Evolutionary conservation across 1,284 basidiomycete genomes (phyloP), one percentile per base, ranked within the genome.

Genomic region (Hemileia vastatrix): DNA sequence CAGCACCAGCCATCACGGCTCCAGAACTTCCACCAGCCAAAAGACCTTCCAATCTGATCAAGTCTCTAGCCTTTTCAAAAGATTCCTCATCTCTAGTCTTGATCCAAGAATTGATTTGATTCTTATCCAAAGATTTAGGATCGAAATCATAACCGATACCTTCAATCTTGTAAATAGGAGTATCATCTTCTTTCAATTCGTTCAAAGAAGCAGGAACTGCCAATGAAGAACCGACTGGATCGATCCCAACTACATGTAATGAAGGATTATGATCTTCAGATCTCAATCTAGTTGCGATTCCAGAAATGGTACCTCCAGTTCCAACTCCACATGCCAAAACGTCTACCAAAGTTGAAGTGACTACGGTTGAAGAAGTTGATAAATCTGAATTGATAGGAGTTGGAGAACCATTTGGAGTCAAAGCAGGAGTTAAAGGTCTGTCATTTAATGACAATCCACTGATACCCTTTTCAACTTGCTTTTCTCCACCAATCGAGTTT

Each of bases 81-180:
- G 91, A 81, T 57, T 90, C 86, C 4, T 84, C 80, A 71, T 97
- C 94, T 5, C 79, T 79, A 2, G 86, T 86, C 82, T 96, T 97
- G 70, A 90, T 76, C 94, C 94, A 97, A 18, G 76, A 67, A 71
- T 91, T 82, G 55, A 81, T 72, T 6, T 71, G 63, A 2, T 54
- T 23, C 24, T 76, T 72, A 21, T 71, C 67, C 23, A 91, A 80
- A 1, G 92, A 90, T 40, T 87, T 82, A 0, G 92, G 91, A 58
- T 91, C 77, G 74, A 95, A 95, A 75, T 95, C 91, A 71, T 92
- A 81, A 66, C 93, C 93, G 64, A 96, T 97, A 9, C 93, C 93
- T 76, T 97, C 93, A 13, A 97, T 84, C 66, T 86, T 77, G 75
- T 97, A 98, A 53, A 80, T 77, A 5, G 78, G 76, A 1, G 84